These are phyloP conservation scores for Acer campestre DNA, from an alignment of 345 rosid genomes.

Conservation along the genomic window DNA sequence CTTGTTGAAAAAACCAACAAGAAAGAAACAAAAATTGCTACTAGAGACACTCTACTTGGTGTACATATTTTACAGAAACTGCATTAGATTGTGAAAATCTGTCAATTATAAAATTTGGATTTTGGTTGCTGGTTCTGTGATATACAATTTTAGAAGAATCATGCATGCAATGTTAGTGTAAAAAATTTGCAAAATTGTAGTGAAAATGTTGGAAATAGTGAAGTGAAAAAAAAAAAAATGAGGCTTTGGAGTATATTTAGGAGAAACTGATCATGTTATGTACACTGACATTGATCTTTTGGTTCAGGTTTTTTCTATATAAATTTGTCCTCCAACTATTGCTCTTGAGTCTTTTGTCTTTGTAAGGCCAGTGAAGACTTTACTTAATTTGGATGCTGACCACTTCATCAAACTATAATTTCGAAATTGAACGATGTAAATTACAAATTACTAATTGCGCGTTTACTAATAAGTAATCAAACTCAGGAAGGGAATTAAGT, in stretches of 20 bases:
- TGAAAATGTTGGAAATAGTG: not conserved
- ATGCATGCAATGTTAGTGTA: too few relatives aligned
- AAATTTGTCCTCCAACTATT: not conserved
- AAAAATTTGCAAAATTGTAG: slow-evolving; percentile 8
- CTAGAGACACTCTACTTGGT: not conserved
- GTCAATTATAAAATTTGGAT: too few relatives aligned
- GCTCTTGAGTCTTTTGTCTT: not conserved
- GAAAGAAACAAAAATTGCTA: not conserved
- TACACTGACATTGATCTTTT: not conserved
- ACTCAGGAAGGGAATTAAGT: too few relatives aligned
- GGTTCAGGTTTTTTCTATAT: slow-evolving; percentile 5
- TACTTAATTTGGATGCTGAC: not conserved
- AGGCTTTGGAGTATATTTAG: not conserved
- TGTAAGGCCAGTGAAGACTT: not conserved
- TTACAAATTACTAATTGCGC: not conserved
- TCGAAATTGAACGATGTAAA: not conserved
- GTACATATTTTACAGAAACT: not conserved
- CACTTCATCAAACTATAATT: not conserved
- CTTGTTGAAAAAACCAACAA: not conserved
- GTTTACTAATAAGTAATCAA: too few relatives aligned
- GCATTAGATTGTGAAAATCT: not conserved
- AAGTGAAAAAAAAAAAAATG: not conserved
- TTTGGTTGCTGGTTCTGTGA: not conserved
- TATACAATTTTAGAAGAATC: too few relatives aligned
- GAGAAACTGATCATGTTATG: not conserved